These are phyloP conservation scores for Lathyrus oleraceus DNA, from an alignment of 306 rosid genomes.

Conservation along the genomic window DNA sequence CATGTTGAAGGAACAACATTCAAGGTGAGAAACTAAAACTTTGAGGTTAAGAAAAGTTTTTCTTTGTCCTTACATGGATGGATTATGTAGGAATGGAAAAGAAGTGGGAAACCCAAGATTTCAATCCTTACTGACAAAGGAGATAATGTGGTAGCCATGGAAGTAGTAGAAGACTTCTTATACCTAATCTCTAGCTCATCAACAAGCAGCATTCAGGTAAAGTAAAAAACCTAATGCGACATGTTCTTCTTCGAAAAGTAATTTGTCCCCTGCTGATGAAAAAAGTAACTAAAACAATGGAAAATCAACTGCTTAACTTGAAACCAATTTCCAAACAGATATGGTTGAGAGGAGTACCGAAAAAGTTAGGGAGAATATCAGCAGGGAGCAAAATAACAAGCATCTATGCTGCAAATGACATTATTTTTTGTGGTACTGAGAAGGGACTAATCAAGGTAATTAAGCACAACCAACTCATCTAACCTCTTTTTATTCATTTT, in stretches of 20 bases:
- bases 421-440: conserved; percentile 76
- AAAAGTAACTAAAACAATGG: neutral
- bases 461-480: conserved; percentile 4
- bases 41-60: neutral
- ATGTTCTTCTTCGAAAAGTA: no score
- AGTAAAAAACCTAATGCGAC: neutral
- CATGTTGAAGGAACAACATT: conserved; percentile 62
- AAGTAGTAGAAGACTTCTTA: conserved; percentile 73
- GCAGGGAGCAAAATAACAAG: conserved; percentile 82
- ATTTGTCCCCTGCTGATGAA: neutral
- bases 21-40: conserved; percentile 51
- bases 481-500: neutral
- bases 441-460: conserved; percentile 66
- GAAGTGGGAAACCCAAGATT: conserved; percentile 52
- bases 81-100: conserved; percentile 68
- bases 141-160: conserved; percentile 59
- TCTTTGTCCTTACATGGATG: conserved; percentile 37
- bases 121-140: conserved; percentile 52
- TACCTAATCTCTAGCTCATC: conserved; percentile 67
- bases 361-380: conserved; percentile 72
- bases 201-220: conserved; percentile 63
- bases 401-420: conserved; percentile 68
- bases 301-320: conserved; percentile 31
- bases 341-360: conserved; percentile 69
- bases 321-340: conserved; percentile 48